Conservation (phyloP, 441 rosid species). For the Flueggea neowawraea region DNA sequence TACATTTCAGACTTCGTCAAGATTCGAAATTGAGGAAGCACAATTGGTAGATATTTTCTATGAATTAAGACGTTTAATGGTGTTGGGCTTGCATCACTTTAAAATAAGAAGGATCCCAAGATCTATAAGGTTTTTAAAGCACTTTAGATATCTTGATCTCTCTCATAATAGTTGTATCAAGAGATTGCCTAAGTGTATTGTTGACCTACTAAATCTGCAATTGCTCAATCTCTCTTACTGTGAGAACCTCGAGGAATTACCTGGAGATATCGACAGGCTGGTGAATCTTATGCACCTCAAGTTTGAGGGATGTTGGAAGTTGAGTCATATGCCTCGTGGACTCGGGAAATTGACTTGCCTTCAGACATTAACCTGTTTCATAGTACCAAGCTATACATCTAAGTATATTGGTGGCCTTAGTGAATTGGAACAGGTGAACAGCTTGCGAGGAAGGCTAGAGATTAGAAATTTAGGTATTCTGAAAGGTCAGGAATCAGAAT, state of each 20-base stretch:
- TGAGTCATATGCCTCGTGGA: conserved; percentile 22
- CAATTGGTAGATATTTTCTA: no score
- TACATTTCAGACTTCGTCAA: no score
- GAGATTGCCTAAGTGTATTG: not conserved
- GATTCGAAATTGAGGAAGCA: no score
- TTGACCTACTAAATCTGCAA: not conserved
- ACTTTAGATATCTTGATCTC: no score
- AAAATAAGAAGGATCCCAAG: no score
- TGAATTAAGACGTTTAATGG: no score
- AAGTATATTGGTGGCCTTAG: conserved; percentile 6
- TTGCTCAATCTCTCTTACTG: not conserved
- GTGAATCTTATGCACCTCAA: conserved; percentile 18
- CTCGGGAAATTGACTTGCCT: conserved; percentile 19
- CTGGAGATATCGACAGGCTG: not conserved
- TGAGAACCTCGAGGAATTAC: no score
- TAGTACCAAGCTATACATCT: not conserved
- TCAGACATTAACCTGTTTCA: conserved; percentile 5
- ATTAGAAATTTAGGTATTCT: not conserved
- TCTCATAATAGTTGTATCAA: no score
- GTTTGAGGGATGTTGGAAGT: not conserved
- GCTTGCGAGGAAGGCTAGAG: conserved; percentile 9
- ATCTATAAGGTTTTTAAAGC: no score
- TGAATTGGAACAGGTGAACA: conserved; percentile 15
- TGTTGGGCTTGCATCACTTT: no score
- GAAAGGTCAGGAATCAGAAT: not conserved